Percentiles rank a stretch among this genome's conserved stretches.
These are phyloP conservation scores for Boletus insuetus DNA, from an alignment of 768 basidiomycete species.

Conservation along the genomic window DNA sequence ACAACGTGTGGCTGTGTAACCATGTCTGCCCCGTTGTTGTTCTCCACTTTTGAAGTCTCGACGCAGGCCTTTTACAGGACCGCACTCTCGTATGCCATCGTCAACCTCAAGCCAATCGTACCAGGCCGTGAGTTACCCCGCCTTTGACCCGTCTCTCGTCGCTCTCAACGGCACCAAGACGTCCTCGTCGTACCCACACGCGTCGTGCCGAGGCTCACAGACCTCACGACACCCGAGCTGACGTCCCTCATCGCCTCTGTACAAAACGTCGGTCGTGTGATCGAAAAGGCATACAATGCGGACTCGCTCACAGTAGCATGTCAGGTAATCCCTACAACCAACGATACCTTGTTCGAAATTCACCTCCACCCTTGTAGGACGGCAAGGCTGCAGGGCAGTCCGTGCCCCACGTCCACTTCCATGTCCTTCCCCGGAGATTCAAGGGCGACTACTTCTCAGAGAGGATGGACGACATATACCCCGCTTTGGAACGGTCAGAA, in stretches of 20 bases:
- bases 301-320: constrained; percentile 86
- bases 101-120: constrained; percentile 92
- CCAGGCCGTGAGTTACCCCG: constrained; percentile 77
- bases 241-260: constrained; percentile 78
- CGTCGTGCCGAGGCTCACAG: constrained; percentile 53
- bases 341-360: neutral
- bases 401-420: constrained; percentile 85
- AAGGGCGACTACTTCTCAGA: constrained; percentile 63
- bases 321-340: constrained; percentile 53
- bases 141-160: too few species aligned
- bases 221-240: constrained; percentile 65
- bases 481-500: constrained; percentile 69
- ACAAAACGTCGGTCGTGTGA: constrained; percentile 70
- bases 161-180: constrained; percentile 37
- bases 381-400: constrained; percentile 82
- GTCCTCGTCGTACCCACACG: constrained; percentile 61
- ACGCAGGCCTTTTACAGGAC: constrained; percentile 72
- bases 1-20: constrained; percentile 21
- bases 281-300: constrained; percentile 81
- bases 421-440: constrained; percentile 80
- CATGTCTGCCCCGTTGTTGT: constrained; percentile 43
- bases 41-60: constrained; percentile 79
- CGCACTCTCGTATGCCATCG: constrained; percentile 75
- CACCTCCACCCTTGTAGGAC: constrained; percentile 50
- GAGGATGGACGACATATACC: constrained; percentile 75